Evolutionary conservation across 441 rosid genomes (phyloP).

Genomic region (Adansonia gregorii): DNA sequence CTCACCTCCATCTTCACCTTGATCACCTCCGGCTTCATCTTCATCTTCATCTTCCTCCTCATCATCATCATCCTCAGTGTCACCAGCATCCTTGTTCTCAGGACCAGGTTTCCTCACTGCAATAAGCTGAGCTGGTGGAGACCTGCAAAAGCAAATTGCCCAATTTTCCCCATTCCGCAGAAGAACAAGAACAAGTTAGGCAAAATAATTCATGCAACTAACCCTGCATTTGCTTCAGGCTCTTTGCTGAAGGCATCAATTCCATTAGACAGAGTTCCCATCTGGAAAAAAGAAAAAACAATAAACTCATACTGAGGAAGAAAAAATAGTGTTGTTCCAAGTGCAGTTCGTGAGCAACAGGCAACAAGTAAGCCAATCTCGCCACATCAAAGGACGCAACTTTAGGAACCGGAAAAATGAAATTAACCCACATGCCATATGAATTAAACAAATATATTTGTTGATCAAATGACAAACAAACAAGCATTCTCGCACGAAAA

Average conservation of each 20-base stretch:
- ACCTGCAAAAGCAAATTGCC: slow-evolving; percentile 37
- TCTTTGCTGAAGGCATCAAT: slow-evolving; percentile 30
- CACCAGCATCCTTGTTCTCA: slow-evolving; percentile 52
- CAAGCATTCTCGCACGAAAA: background rate
- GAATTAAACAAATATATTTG: background rate
- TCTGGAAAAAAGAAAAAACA: slow-evolving; percentile 33
- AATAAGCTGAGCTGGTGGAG: slow-evolving; percentile 35
- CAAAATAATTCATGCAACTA: slow-evolving; percentile 27
- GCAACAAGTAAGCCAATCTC: background rate
- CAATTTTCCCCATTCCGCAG: slow-evolving; percentile 14
- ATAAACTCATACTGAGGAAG: slow-evolving; percentile 21
- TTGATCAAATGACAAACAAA: background rate
- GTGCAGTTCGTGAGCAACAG: background rate
- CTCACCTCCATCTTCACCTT: slow-evolving; percentile 41
- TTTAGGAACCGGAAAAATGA: background rate
- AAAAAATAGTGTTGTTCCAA: background rate
- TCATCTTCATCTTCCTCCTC: slow-evolving; percentile 17
- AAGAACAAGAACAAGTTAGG: slow-evolving; percentile 12
- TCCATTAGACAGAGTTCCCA: slow-evolving; percentile 39
- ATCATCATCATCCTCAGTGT: slow-evolving; percentile 51
- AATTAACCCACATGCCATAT: background rate
- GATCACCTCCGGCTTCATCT: slow-evolving; percentile 36
- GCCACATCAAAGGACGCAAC: background rate
- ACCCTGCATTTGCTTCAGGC: slow-evolving; percentile 42
- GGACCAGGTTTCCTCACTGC: slow-evolving; percentile 44